phyloP scores from a whole-genome alignment of 75 land plant genomes.

The Cupressus sempervirens region DNA sequence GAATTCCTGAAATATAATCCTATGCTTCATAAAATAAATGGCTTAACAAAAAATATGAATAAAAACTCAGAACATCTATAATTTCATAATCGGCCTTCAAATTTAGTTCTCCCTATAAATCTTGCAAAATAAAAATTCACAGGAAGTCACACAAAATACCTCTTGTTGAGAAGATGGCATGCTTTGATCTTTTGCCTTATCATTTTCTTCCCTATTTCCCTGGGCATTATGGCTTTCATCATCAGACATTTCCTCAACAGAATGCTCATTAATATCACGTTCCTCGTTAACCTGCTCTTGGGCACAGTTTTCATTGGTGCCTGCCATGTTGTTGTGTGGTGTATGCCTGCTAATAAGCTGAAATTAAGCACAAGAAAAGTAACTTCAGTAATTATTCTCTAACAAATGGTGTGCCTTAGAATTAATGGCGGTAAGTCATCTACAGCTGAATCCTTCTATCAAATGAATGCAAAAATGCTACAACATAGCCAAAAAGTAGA shows the following conservation, averaged over 20 bases:
- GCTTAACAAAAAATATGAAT: not conserved
- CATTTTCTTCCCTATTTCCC: not conserved
- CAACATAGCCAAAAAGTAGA: not conserved
- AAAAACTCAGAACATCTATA: not conserved
- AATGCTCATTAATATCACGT: not conserved
- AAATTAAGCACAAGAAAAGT: not conserved
- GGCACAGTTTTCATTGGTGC: conserved; percentile 6
- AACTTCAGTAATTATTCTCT: not conserved
- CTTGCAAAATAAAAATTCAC: not conserved
- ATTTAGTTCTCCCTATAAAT: not conserved
- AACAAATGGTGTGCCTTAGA: not conserved
- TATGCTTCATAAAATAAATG: not conserved
- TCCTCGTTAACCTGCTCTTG: conserved; percentile 18
- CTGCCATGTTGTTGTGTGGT: not conserved
- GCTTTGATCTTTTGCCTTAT: conserved; percentile 8
- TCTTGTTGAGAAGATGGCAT: conserved; percentile 31
- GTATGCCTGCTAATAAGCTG: not conserved
- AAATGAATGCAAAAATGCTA: not conserved
- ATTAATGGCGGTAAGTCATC: not conserved
- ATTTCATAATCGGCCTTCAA: not conserved
- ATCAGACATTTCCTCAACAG: conserved; percentile 10
- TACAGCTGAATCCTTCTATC: not conserved
- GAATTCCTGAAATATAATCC: not conserved
- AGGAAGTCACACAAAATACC: not conserved
- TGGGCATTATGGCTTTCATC: conserved; percentile 8